phyloP scores from a whole-genome alignment of 371 early-diverging fungal species.

The Actinomortierella wolfii region DNA sequence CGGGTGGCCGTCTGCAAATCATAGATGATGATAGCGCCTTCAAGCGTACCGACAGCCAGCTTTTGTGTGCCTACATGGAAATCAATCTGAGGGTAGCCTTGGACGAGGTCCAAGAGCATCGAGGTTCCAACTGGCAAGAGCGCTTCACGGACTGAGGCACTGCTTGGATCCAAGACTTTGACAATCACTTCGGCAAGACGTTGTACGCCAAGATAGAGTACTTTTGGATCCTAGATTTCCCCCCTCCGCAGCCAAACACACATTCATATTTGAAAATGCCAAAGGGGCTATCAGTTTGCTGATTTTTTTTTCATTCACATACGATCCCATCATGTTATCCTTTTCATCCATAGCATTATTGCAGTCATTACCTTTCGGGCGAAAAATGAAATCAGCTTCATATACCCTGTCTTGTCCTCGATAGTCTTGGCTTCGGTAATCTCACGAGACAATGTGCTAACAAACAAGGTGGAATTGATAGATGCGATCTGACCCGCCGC shows the following conservation, averaged over 20 bases:
- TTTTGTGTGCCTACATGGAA: conserved; percentile 81
- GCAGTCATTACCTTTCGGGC: conserved; percentile 76
- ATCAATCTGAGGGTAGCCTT: conserved; percentile 74
- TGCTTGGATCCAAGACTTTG: conserved; percentile 84
- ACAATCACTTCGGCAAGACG: conserved; percentile 80
- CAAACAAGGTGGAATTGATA: conserved; percentile 70
- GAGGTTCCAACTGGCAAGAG: conserved; percentile 73
- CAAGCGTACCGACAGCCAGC: conserved; percentile 78
- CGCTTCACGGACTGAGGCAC: conserved; percentile 72
- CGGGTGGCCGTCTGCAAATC: conserved; percentile 87
- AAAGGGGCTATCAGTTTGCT: too few species aligned
- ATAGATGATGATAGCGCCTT: conserved; percentile 80
- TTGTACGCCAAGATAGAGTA: conserved; percentile 66
- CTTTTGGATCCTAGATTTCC: conserved; percentile 60
- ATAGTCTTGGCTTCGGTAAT: conserved; percentile 69
- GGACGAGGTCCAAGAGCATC: conserved; percentile 79
- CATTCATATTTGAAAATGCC: too few species aligned
- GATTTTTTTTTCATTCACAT: too few species aligned
- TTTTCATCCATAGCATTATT: too few species aligned
- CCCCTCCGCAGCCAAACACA: too few species aligned
- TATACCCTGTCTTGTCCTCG: conserved; percentile 58
- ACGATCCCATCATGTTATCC: too few species aligned
- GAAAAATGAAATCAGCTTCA: conserved; percentile 76
- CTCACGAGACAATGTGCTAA: conserved; percentile 77
- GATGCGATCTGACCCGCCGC: conserved; percentile 79